Evolutionary conservation across 352 stramenopile genomes (phyloP), one percentile per base, ranked within the genome.

Genomic region (Nothophytophthora sp.): DNA sequence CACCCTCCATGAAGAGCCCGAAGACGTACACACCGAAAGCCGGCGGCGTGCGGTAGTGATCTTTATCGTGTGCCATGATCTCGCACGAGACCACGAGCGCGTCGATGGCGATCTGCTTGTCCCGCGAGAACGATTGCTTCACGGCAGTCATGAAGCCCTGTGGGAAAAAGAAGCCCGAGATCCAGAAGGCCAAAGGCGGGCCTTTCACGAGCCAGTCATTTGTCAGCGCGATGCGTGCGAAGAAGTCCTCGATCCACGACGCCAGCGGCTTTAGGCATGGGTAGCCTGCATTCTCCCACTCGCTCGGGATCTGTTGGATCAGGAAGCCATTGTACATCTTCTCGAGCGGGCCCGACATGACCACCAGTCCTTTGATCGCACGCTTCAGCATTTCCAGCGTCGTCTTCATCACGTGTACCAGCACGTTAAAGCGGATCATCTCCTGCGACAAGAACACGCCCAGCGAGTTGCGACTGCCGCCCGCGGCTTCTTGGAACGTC

Each of bases 81-180:
- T 94, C 77, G 29, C 79, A 96, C 4, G 76, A 87, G 0, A 98
- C 81, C 24, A 81, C 69, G 7, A 98, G 73, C 37, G 88, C 92
- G 54, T 98, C 94, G 56, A 98, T 96, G 8, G 94, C 88, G 28
- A 97, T 96, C 41, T 88, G 70, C 39, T 90, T 90, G 28, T 96
- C 79, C 13, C 94, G 77, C 2, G 90, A 93, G 59, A 90, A 96
- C 10, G 86, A 92, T 66, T 98, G 94, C 70, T 98, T 96, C 5
- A 98, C 90, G 10, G 81, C 93, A 0, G 93, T 98, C 80, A 98
- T 96, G 61, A 98, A 98, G 20, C 90, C 92, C 54, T 98, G 94
- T 3, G 93, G 94, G 63, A 98, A 98, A 72, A 98, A 98, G 64
- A 98, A 97, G 0, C 90, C 91, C 10, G 85, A 88, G n/a, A 98